Evolutionary conservation across 495 filamentous ascomycete species (phyloP).

Genomic region (Apodospora peruviana): DNA sequence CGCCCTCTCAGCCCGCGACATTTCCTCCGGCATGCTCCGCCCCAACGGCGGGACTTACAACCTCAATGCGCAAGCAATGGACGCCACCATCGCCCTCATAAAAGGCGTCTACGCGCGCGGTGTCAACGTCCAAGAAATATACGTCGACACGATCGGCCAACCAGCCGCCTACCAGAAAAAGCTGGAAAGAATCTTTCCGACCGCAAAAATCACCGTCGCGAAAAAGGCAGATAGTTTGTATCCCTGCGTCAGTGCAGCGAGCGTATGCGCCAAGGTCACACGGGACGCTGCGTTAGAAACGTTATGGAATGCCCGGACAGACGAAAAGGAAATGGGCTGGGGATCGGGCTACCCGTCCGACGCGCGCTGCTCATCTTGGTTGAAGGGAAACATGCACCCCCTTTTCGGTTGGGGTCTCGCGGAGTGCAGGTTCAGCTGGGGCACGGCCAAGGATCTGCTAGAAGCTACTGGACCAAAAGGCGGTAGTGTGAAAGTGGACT

Average conservation of each 20-base stretch:
- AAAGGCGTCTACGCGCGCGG: conserved; percentile 63
- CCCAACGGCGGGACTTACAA: conserved; percentile 65
- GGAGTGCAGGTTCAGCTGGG: conserved; percentile 92
- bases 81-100: conserved; percentile 86
- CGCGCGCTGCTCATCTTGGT: conserved; percentile 70
- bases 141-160: conserved; percentile 89
- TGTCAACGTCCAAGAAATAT: conserved; percentile 81
- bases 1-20: conserved; percentile 78
- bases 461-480: conserved; percentile 59
- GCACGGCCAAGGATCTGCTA: conserved; percentile 87
- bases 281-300: conserved; percentile 82
- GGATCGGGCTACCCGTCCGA: conserved; percentile 94
- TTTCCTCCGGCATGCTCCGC: conserved; percentile 72
- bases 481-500: conserved; percentile 65
- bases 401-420: conserved; percentile 86
- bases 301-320: conserved; percentile 17
- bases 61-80: conserved; percentile 95
- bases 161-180: conserved; percentile 77
- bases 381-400: conserved; percentile 80
- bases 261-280: conserved; percentile 93
- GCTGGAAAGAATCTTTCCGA: conserved; percentile 79
- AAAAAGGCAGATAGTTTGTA: conserved; percentile 96
- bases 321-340: conserved; percentile 48
- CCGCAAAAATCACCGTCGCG: conserved; percentile 73
- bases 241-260: conserved; percentile 88